Conservation (phyloP, 2,329 filamentous ascomycete species). For the Penicillium sp. region DNA sequence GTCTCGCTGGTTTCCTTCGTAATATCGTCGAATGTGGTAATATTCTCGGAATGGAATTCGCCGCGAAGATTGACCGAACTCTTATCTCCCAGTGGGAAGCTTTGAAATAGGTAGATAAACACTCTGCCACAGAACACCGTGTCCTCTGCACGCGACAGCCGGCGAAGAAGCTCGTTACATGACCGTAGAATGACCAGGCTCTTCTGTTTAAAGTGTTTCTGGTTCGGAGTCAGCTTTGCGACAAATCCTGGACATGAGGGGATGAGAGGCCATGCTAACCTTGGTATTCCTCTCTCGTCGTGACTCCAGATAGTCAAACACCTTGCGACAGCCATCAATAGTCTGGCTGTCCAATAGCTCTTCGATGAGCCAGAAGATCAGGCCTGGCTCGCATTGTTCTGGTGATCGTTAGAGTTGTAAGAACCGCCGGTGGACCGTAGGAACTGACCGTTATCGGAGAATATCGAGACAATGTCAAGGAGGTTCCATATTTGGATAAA, state of each 20-base stretch:
- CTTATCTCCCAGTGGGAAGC: constrained; percentile 91
- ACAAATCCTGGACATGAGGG: neutral
- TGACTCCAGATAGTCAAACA: constrained; percentile 95
- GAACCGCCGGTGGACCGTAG: neutral
- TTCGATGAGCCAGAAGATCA: constrained; percentile 88
- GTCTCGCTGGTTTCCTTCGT: constrained; percentile 35
- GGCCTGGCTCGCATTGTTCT: constrained; percentile 66
- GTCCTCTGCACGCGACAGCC: constrained; percentile 92
- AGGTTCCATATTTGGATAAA: constrained; percentile 91
- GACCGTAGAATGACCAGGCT: constrained; percentile 84
- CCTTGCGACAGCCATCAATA: constrained; percentile 80
- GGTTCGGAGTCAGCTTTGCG: constrained; percentile 23
- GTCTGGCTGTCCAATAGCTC: constrained; percentile 95
- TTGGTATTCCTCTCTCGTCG: constrained; percentile 82
- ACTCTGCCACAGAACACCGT: constrained; percentile 96
- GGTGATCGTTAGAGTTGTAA: constrained; percentile 21
- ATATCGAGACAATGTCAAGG: constrained; percentile 82
- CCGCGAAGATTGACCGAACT: constrained; percentile 95
- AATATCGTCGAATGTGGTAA: constrained; percentile 73
- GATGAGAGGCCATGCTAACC: constrained; percentile 48
- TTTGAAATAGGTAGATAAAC: constrained; percentile 98
- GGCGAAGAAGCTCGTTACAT: constrained; percentile 90
- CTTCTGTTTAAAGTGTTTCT: constrained; percentile 73
- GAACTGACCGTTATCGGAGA: constrained; percentile 74
- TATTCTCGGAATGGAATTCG: constrained; percentile 93